Conservation (phyloP, 129 eudicot species). For the Oenanthe sinensis region DNA sequence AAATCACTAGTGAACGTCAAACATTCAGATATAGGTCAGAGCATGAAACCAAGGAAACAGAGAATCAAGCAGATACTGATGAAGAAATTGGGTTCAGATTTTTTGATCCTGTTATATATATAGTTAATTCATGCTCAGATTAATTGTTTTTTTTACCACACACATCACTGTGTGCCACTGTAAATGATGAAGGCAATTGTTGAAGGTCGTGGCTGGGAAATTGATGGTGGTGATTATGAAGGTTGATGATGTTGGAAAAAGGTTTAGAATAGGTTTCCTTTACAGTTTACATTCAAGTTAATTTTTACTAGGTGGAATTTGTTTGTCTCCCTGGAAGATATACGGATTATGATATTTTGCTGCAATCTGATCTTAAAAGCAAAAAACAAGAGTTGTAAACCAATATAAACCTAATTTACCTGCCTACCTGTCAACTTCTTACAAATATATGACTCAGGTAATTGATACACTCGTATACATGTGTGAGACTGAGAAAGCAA, state of each 20-base stretch:
- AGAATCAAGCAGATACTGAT: neutral
- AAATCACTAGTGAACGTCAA: neutral
- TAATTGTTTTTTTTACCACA: too few species aligned
- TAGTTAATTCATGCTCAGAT: neutral
- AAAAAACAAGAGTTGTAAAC: neutral
- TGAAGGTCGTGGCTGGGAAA: neutral
- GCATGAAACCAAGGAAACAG: neutral
- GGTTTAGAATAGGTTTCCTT: neutral
- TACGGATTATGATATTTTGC: neutral
- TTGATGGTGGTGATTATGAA: neutral
- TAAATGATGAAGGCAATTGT: neutral
- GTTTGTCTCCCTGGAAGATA: neutral
- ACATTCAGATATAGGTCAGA: neutral
- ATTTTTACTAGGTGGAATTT: neutral
- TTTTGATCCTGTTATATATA: neutral
- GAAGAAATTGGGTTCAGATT: neutral
- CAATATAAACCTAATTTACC: neutral
- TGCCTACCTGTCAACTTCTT: neutral
- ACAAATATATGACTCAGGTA: neutral
- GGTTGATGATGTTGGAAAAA: neutral
- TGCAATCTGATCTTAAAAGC: neutral
- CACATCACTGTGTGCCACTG: neutral
- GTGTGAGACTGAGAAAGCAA: neutral
- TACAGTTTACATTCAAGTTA: neutral
- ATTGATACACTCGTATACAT: neutral